These are phyloP conservation scores for Aspergillus funiculosus DNA, from an alignment of 495 filamentous ascomycete genomes.

Conservation along the genomic window DNA sequence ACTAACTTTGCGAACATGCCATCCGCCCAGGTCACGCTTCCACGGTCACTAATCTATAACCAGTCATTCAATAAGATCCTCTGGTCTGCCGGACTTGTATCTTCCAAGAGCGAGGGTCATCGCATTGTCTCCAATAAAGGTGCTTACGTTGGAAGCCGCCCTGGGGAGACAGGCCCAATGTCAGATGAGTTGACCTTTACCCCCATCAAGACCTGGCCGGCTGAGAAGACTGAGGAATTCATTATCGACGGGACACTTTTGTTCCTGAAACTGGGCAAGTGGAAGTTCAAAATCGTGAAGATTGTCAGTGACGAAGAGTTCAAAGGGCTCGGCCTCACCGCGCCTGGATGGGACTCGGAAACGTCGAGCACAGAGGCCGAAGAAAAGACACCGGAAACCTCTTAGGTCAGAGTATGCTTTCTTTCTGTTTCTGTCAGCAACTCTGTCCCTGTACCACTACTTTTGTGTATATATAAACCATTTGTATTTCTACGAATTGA, in stretches of 20 bases:
- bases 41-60: constrained; percentile 55
- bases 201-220: constrained; percentile 52
- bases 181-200: constrained; percentile 55
- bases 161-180: constrained; percentile 51
- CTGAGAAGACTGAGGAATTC: constrained; percentile 52
- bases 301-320: constrained; percentile 70
- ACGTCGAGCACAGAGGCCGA: constrained; percentile 7
- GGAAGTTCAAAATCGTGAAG: constrained; percentile 68
- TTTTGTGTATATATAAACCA: constrained; percentile 11
- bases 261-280: constrained; percentile 71
- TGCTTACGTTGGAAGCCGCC: constrained; percentile 59
- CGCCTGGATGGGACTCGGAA: constrained; percentile 36
- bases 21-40: constrained; percentile 53
- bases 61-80: constrained; percentile 59
- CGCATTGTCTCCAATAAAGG: constrained; percentile 54
- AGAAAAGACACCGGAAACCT: constrained; percentile 5
- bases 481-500: constrained; percentile 6
- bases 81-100: constrained; percentile 60
- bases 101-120: constrained; percentile 60
- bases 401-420: background rate
- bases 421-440: background rate
- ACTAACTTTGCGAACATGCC: constrained; percentile 47
- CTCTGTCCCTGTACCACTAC: constrained; percentile 12
- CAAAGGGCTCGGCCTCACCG: constrained; percentile 35
- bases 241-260: constrained; percentile 58